Percentiles rank a stretch among this genome's conserved stretches.
Evolutionary conservation across 352 stramenopile genomes (phyloP).

Genomic region (Stramenopiles sp.): DNA sequence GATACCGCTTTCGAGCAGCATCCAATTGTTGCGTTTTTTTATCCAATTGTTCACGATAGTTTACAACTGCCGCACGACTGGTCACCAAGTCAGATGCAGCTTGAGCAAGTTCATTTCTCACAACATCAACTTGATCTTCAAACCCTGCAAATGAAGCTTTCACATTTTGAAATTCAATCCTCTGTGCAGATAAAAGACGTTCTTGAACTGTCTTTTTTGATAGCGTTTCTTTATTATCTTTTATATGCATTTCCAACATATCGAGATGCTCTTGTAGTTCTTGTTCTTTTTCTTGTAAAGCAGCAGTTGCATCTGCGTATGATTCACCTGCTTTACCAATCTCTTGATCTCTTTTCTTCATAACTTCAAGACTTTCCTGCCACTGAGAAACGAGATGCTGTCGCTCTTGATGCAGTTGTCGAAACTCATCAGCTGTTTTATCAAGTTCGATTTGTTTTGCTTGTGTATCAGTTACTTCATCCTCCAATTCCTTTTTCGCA

Average conservation of each 20-base stretch:
- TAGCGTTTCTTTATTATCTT: slow-evolving; percentile 38
- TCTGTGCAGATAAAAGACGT: slow-evolving; percentile 26
- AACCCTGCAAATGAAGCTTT: slow-evolving; percentile 31
- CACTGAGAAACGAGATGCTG: slow-evolving; percentile 65
- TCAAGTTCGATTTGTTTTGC: slow-evolving; percentile 76
- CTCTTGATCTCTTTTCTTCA: slow-evolving; percentile 52
- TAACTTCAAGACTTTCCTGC: slow-evolving; percentile 61
- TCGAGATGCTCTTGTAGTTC: slow-evolving; percentile 29
- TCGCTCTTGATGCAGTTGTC: slow-evolving; percentile 49
- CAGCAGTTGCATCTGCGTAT: slow-evolving; percentile 29
- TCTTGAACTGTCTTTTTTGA: slow-evolving; percentile 28
- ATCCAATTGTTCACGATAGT: slow-evolving; percentile 30
- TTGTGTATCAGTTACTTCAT: slow-evolving; percentile 50
- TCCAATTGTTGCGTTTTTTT: slow-evolving; percentile 33
- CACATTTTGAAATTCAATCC: slow-evolving; percentile 27
- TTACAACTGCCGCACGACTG: slow-evolving; percentile 30
- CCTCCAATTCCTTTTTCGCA: slow-evolving; percentile 28
- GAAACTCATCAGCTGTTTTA: slow-evolving; percentile 65
- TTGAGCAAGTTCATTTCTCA: slow-evolving; percentile 49
- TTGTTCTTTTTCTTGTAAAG: slow-evolving; percentile 16
- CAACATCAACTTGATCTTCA: slow-evolving; percentile 46
- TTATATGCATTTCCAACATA: slow-evolving; percentile 32
- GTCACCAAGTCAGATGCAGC: slow-evolving; percentile 35
- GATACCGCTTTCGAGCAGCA: slow-evolving; percentile 22
- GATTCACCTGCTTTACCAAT: slow-evolving; percentile 50